These are phyloP conservation scores for Mucor mucedo DNA, from an alignment of 371 early-diverging fungal genomes.

Conservation along the genomic window DNA sequence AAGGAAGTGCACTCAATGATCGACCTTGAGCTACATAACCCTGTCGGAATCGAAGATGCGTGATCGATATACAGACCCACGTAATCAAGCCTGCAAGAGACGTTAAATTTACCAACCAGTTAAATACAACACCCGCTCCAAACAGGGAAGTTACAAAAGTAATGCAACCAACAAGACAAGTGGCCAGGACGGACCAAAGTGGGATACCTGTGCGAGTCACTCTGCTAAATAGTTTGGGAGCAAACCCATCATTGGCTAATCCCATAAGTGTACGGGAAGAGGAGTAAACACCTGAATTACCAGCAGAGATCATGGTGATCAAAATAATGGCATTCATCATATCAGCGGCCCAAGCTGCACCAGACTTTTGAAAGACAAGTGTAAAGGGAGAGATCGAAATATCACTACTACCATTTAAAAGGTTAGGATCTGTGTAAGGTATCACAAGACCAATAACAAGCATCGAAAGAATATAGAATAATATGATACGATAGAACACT, in stretches of 20 bases:
- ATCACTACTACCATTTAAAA: constrained; percentile 51
- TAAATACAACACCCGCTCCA: constrained; percentile 73
- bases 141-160: constrained; percentile 60
- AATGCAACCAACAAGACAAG: constrained; percentile 63
- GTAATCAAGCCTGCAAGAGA: constrained; percentile 82
- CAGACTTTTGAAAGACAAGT: constrained; percentile 71
- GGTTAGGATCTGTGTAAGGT: constrained; percentile 62
- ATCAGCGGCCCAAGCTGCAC: constrained; percentile 68
- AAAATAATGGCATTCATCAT: constrained; percentile 82
- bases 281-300: constrained; percentile 81
- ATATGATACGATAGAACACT: constrained; percentile 75
- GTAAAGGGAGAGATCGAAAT: constrained; percentile 74
- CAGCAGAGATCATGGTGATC: constrained; percentile 77
- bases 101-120: constrained; percentile 72
- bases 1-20: constrained; percentile 68
- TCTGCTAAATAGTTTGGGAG: constrained; percentile 64
- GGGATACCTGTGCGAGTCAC: constrained; percentile 71
- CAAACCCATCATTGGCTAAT: constrained; percentile 74
- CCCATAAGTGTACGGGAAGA: constrained; percentile 74
- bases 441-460: constrained; percentile 75
- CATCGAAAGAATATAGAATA: constrained; percentile 77
- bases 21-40: constrained; percentile 76
- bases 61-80: constrained; percentile 80
- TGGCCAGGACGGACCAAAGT: constrained; percentile 58
- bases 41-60: constrained; percentile 83